Evolutionary conservation across 2,329 filamentous ascomycete genomes (phyloP).

Genomic region (Pleomassaria siparia): DNA sequence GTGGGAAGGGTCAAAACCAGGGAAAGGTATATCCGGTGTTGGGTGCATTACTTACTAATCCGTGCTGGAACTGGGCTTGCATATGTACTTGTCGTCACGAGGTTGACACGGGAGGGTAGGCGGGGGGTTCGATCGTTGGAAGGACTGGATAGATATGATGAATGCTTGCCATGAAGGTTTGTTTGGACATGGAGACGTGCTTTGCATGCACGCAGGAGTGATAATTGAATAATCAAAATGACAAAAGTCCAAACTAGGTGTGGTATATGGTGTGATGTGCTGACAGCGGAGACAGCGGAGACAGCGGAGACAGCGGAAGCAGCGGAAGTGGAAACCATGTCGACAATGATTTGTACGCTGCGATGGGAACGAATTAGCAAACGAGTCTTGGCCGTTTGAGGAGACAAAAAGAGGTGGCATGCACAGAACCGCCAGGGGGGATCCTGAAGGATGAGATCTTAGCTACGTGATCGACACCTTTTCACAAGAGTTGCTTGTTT

Average conservation of each 20-base stretch:
- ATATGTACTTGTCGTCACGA: too few species aligned
- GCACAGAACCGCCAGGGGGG: not conserved
- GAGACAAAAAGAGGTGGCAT: not conserved
- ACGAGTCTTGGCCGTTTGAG: not conserved
- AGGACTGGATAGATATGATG: not conserved
- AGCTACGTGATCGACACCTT: not conserved
- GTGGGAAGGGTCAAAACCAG: not conserved
- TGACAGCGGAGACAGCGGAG: not conserved
- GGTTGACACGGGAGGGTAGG: not conserved
- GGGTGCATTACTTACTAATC: not conserved
- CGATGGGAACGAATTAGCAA: not conserved
- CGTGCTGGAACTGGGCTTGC: not conserved
- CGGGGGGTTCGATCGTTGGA: not conserved
- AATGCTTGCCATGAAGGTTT: not conserved
- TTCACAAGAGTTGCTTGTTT: not conserved
- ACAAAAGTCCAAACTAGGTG: constrained; percentile 1
- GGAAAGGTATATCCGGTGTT: not conserved
- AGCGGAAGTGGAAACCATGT: not conserved
- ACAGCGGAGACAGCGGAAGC: not conserved
- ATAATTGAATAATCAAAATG: constrained; percentile 14
- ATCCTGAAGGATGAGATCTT: constrained; percentile 1
- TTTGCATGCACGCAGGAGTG: constrained; percentile 3
- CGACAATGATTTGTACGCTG: not conserved
- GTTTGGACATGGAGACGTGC: not conserved
- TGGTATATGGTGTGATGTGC: not conserved